Evolutionary conservation across 352 stramenopile species (phyloP).

Genomic region (Pythium scleroteichum): DNA sequence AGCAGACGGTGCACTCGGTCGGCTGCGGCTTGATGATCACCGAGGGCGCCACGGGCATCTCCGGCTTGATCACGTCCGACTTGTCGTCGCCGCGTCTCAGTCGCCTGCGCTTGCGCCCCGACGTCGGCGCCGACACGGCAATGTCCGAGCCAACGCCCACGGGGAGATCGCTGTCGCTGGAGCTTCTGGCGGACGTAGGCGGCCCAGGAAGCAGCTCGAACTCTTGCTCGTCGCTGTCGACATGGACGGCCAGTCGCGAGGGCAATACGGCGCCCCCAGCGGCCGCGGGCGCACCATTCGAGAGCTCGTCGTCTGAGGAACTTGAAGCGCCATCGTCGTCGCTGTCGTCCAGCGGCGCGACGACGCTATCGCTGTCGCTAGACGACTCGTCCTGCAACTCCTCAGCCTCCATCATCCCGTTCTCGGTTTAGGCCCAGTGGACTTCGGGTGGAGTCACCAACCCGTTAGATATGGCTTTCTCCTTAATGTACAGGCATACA

Average conservation of each 20-base stretch:
- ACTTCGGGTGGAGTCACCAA: background rate
- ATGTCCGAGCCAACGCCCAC: background rate
- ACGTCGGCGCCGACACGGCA: background rate
- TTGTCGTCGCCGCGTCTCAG: conserved; percentile 7
- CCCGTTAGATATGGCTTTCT: too few species aligned
- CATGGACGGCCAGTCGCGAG: background rate
- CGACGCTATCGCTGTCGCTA: conserved; percentile 22
- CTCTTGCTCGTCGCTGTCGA: conserved; percentile 11
- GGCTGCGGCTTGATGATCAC: conserved; percentile 46
- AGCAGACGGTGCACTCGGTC: conserved; percentile 79
- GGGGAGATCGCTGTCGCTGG: conserved; percentile 9
- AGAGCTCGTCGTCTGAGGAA: conserved; percentile 3
- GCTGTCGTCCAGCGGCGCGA: conserved; percentile 6
- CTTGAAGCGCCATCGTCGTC: conserved; percentile 1
- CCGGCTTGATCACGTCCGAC: background rate
- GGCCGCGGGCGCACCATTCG: background rate
- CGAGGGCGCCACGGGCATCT: conserved; percentile 10
- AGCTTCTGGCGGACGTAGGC: too few species aligned
- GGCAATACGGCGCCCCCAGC: background rate
- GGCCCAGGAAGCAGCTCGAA: conserved; percentile 8
- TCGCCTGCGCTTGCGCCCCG: conserved; percentile 16
- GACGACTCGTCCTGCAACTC: background rate
- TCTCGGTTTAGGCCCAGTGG: background rate
- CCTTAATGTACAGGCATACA: too few species aligned
- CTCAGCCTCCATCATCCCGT: conserved; percentile 1